Evolutionary conservation across 495 filamentous ascomycete species (phyloP), one percentile per base, ranked within the genome.

Genomic region (Aspergillus baeticus): DNA sequence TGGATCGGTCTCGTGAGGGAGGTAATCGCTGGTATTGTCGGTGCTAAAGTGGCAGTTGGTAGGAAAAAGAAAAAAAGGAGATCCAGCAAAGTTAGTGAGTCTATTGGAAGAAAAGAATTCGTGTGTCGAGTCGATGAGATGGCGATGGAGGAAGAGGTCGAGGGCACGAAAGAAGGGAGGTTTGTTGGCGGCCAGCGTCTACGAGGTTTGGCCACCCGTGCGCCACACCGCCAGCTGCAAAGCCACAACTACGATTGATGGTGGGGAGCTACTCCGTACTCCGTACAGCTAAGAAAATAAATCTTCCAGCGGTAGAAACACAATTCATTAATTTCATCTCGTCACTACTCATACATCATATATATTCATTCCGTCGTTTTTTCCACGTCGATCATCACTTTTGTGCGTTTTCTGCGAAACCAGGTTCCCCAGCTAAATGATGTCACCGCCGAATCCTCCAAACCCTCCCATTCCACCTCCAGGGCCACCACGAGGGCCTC

Each of bases 361-460:
- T 33, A 41, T 17, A 41, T 3, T 41, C 37, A 41, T 41, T 17
- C 29, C 22, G 21, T 11, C 26, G 21, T 8, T 31, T 21, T 45
- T 18, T 22, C 44, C 26, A 17, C 3, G 3, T 21, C 29, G 11
- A 41, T 41, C 17, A 4, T 46, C 21, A 31, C 47, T 13, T 4
- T 17, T 15, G n/a, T n/a, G n/a, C 23, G 6, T 6, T 38, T 18
- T 34, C 20, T 15, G 18, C 42, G 22, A 41, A 36, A 8, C 26
- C 4, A 29, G 26, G 8, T 29, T 29, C 48, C n/a, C 33, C 58
- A 42, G 54, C 79, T 69, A 91, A 49, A 91, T 87, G 57, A 91
- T 89, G 67, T 88, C 87, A 53, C 80, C 80, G 60, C 77, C 75
- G 70, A 85, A 89, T 1, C 86, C 84, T 2, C 86, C 85, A 58